Conservation (phyloP, 2,329 filamentous ascomycete genomes). For the Cercospora sojina region DNA sequence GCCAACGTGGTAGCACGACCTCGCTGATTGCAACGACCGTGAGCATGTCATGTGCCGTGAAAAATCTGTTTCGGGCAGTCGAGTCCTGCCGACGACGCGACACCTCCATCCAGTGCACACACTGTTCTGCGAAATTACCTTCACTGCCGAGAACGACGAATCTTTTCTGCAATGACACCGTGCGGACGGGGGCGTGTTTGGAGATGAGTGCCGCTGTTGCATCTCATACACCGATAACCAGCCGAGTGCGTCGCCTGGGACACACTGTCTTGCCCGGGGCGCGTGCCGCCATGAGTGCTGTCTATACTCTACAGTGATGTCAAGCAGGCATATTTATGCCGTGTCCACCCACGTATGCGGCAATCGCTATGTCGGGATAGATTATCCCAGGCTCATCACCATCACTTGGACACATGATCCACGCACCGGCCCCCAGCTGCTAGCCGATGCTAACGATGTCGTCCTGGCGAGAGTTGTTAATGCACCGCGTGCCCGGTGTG, state of each 20-base stretch:
- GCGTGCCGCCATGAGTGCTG: not conserved
- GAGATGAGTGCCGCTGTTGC: not conserved
- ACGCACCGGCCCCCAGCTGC: not conserved
- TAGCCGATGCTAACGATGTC: not conserved
- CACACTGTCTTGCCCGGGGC: not conserved
- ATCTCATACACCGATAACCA: not conserved
- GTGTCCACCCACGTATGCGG: not conserved
- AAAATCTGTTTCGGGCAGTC: not conserved
- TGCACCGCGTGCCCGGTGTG: not conserved
- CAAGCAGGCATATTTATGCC: not conserved
- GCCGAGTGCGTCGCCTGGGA: not conserved
- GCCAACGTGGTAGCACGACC: not conserved
- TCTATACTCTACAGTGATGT: not conserved
- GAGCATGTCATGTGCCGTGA: not conserved
- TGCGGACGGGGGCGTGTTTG: not conserved
- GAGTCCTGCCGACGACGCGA: not conserved
- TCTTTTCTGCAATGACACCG: not conserved
- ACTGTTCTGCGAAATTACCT: not conserved
- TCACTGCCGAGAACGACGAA: not conserved
- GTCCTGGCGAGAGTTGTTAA: not conserved
- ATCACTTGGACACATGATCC: not conserved
- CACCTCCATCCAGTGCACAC: not conserved
- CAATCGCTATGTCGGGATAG: not conserved
- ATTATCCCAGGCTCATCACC: not conserved
- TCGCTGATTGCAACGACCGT: conserved; percentile 2